Evolutionary conservation across 768 basidiomycete genomes (phyloP).

Genomic region (Ephemerocybe angulata): DNA sequence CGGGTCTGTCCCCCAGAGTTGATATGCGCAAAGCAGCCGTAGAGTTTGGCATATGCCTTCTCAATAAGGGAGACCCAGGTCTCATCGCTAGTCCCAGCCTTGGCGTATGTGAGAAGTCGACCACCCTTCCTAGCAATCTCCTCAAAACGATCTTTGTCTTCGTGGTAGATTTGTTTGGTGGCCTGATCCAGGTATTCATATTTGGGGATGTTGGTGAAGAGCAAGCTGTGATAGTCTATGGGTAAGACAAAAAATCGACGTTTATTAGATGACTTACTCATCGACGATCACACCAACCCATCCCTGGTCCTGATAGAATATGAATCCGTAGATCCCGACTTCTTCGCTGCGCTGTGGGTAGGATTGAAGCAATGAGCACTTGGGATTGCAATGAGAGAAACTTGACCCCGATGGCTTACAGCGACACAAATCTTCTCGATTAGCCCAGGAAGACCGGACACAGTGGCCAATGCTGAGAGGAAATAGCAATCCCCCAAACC

Average conservation of each 20-base stretch:
- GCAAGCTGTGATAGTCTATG: constrained; percentile 29
- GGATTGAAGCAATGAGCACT: background rate
- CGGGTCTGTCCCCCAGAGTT: constrained; percentile 38
- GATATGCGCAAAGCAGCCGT: constrained; percentile 47
- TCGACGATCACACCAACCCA: constrained; percentile 56
- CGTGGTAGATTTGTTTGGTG: constrained; percentile 46
- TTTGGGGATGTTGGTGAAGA: constrained; percentile 48
- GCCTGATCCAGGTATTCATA: constrained; percentile 42
- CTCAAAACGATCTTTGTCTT: constrained; percentile 47
- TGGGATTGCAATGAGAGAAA: background rate
- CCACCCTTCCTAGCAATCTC: constrained; percentile 41
- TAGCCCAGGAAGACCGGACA: constrained; percentile 40
- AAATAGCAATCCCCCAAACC: constrained; percentile 54
- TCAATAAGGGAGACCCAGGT: constrained; percentile 58
- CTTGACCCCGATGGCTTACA: constrained; percentile 24
- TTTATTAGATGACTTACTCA: constrained; percentile 38
- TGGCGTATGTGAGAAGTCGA: constrained; percentile 48
- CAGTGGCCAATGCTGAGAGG: constrained; percentile 47
- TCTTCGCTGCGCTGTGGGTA: constrained; percentile 41
- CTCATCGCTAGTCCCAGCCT: constrained; percentile 43
- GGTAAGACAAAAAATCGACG: background rate
- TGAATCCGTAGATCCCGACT: constrained; percentile 56
- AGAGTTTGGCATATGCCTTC: constrained; percentile 57
- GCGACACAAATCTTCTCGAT: constrained; percentile 48
- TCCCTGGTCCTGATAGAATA: constrained; percentile 49